Evolutionary conservation across 805 yeast species (phyloP).

Genomic region (Candida maris): DNA sequence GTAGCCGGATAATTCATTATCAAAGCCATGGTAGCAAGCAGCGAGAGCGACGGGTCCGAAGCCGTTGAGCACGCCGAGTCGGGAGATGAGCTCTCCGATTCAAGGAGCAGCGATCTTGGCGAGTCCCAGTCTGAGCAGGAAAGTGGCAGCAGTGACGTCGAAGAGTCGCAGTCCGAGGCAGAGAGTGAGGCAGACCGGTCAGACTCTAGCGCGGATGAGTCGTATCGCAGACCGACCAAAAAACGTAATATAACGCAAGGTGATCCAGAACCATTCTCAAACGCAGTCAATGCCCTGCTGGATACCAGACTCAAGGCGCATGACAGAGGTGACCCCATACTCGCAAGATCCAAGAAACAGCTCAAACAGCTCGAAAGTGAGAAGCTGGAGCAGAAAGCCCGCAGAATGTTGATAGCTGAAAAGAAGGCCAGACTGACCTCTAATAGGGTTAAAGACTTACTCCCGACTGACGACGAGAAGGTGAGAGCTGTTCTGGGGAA

Average conservation of each 20-base stretch:
- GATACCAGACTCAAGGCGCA: slow-evolving; percentile 86
- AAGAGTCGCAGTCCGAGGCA: too few relatives aligned
- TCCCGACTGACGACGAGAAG: slow-evolving; percentile 59
- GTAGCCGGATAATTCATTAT: too few relatives aligned
- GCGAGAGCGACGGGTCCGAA: too few relatives aligned
- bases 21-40: too few relatives aligned
- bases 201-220: too few relatives aligned
- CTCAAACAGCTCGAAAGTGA: slow-evolving; percentile 73
- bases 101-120: too few relatives aligned
- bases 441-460: slow-evolving; percentile 61
- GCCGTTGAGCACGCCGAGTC: too few relatives aligned
- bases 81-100: too few relatives aligned
- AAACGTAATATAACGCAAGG: slow-evolving; percentile 35
- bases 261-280: slow-evolving; percentile 75
- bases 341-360: slow-evolving; percentile 74
- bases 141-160: too few relatives aligned
- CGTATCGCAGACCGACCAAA: too few relatives aligned
- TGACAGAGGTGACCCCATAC: slow-evolving; percentile 83
- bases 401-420: slow-evolving; percentile 63
- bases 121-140: too few relatives aligned
- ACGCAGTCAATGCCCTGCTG: slow-evolving; percentile 78
- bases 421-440: slow-evolving; percentile 64
- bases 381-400: slow-evolving; percentile 81
- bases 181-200: too few relatives aligned
- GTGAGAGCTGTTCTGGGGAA: slow-evolving; percentile 28